Evolutionary conservation across 345 rosid genomes (phyloP), one percentile per base, ranked within the genome.

Genomic region (Psidium guajava): DNA sequence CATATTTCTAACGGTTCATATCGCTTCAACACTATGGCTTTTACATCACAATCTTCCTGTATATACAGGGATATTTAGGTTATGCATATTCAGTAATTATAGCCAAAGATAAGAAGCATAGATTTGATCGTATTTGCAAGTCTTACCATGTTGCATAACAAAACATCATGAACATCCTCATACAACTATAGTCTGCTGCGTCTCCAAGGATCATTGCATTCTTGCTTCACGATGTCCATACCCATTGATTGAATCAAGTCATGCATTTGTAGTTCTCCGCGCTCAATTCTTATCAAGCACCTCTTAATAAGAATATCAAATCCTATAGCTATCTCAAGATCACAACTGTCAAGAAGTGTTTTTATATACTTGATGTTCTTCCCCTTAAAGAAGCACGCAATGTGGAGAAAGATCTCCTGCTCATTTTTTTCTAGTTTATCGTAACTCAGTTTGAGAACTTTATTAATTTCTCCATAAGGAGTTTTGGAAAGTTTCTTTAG

Each of bases 31-130:
- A 51, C 53, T 12, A 51, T 0, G n/a, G n/a, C n/a, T n/a, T n/a
- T n/a, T n/a, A n/a, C n/a, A n/a, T n/a, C n/a, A n/a, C n/a, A n/a
- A n/a, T n/a, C n/a, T n/a, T n/a, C n/a, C n/a, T n/a, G n/a, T n/a
- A n/a, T n/a, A n/a, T n/a, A n/a, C n/a, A n/a, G n/a, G n/a, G n/a
- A n/a, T n/a, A n/a, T n/a, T n/a, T n/a, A n/a, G n/a, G n/a, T n/a
- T n/a, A n/a, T n/a, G n/a, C n/a, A n/a, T n/a, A n/a, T n/a, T n/a
- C 0, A 27, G 2, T 59, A 14, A 6, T 0, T 59, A 13, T 8
- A 27, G 20, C 0, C 0, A 1, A 14, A 61, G 11, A 61, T 61
- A 28, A 28, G 0, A 0, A 28, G 10, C 5, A 27, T 0, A 59
- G 14, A 14, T 59, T 28, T 6, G 40, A 61, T 3, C 5, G 0